Percentiles rank a stretch among this genome's conserved stretches.
phyloP scores from a whole-genome alignment of 257 asterid species.

The Primulina eburnea region DNA sequence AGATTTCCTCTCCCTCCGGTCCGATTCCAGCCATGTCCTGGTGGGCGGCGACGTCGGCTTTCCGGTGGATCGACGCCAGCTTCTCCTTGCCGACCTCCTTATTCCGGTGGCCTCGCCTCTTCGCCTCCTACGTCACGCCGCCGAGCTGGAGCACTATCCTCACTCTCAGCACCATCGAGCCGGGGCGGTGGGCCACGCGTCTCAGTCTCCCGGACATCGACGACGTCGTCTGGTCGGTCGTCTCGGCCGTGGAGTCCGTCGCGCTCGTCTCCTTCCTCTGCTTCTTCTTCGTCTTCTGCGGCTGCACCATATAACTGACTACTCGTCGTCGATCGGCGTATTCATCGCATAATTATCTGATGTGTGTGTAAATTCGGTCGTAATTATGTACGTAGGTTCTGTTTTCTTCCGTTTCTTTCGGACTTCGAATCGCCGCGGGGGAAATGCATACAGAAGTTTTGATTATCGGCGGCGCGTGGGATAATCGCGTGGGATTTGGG shows the following conservation, averaged over 20 bases:
- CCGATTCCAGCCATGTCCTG: constrained; percentile 24
- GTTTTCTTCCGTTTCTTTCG: constrained; percentile 4
- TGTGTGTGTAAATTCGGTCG: not conserved
- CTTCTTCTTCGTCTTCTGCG: constrained; percentile 64
- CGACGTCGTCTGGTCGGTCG: constrained; percentile 57
- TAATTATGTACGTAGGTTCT: not conserved
- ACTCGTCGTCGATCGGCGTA: too few relatives aligned
- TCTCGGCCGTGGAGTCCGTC: constrained; percentile 58
- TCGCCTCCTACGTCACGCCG: constrained; percentile 43
- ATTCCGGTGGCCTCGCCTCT: constrained; percentile 48
- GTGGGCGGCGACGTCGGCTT: constrained; percentile 31
- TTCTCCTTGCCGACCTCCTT: constrained; percentile 41
- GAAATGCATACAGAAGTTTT: constrained; percentile 22
- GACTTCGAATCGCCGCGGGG: constrained; percentile 20
- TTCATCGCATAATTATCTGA: not conserved
- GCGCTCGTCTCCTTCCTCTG: constrained; percentile 59
- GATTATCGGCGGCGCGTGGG: constrained; percentile 28
- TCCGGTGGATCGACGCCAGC: constrained; percentile 39
- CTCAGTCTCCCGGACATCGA: constrained; percentile 43
- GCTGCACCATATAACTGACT: constrained; percentile 42
- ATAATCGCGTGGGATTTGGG: constrained; percentile 6
- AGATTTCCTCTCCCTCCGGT: constrained; percentile 11
- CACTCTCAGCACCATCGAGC: constrained; percentile 26
- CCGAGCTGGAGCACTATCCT: constrained; percentile 32
- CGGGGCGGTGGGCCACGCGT: constrained; percentile 36